These are phyloP conservation scores for Xanthoparmelia taractica DNA, from an alignment of 495 filamentous ascomycete species.

Conservation along the genomic window DNA sequence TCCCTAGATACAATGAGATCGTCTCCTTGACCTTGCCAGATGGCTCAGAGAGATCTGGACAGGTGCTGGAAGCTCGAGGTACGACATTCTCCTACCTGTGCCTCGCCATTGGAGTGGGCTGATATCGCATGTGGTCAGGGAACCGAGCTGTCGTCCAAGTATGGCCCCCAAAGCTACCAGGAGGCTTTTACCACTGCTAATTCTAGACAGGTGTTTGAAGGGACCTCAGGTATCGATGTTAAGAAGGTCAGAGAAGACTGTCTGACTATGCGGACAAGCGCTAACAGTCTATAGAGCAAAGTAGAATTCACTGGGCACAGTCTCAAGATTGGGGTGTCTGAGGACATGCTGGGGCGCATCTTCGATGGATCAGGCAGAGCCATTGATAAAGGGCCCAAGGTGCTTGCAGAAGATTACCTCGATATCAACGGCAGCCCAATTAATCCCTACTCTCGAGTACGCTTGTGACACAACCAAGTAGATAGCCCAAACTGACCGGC, in stretches of 20 bases:
- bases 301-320: conserved; percentile 96
- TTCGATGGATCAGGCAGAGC: conserved; percentile 96
- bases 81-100: conserved; percentile 22
- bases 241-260: conserved; percentile 64
- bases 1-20: conserved; percentile 94
- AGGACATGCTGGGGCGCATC: conserved; percentile 98
- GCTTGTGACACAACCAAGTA: conserved; percentile 20
- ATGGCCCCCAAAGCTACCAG: conserved; percentile 22
- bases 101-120: conserved; percentile 1
- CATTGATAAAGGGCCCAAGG: conserved; percentile 98
- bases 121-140: conserved; percentile 42
- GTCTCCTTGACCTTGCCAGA: conserved; percentile 92
- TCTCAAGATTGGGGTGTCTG: conserved; percentile 95
- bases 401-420: conserved; percentile 92
- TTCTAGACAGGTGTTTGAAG: conserved; percentile 82
- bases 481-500: conserved; percentile 19
- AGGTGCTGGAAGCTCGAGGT: conserved; percentile 97
- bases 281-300: conserved; percentile 57
- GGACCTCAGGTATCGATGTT: conserved; percentile 93
- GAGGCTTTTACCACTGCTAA: background rate
- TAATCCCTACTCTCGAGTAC: conserved; percentile 93
- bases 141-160: conserved; percentile 89
- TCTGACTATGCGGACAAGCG: background rate
- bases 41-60: conserved; percentile 86
- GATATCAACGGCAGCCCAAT: conserved; percentile 99